These are phyloP conservation scores for Porcisia deanei DNA, from an alignment of 208 protist species.

Conservation along the genomic window DNA sequence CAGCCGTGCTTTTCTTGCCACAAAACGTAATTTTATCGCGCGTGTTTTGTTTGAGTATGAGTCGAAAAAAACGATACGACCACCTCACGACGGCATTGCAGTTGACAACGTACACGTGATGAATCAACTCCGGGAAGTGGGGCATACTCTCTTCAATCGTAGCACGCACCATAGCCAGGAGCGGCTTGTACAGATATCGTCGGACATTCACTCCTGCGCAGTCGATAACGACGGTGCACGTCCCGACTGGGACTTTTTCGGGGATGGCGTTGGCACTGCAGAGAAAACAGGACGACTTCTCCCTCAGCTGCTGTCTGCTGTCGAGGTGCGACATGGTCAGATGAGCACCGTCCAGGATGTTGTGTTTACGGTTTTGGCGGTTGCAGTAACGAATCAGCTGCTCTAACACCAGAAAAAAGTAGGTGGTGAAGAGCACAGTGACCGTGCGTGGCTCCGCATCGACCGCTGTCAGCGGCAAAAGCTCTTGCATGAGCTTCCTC, in stretches of 20 bases:
- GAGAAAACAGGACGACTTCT: not conserved
- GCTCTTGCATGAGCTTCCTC: conserved; percentile 37
- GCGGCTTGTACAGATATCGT: conserved; percentile 36
- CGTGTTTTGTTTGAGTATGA: conserved; percentile 25
- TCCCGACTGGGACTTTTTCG: conserved; percentile 24
- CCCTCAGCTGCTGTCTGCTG: not conserved
- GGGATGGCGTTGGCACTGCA: conserved; percentile 10
- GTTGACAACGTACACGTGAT: conserved; percentile 62
- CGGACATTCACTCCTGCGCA: conserved; percentile 36
- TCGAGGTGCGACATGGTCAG: not conserved
- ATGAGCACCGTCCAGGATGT: conserved; percentile 23
- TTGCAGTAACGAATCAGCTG: conserved; percentile 58
- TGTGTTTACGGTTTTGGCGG: conserved; percentile 24
- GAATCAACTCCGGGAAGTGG: conserved; percentile 63
- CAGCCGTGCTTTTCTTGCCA: conserved; percentile 29
- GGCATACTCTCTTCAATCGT: conserved; percentile 40
- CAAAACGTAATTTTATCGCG: conserved; percentile 54
- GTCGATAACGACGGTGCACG: conserved; percentile 48
- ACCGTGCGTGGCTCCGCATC: conserved; percentile 46
- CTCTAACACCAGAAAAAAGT: conserved; percentile 49
- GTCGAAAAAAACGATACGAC: conserved; percentile 33
- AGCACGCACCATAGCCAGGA: conserved; percentile 37
- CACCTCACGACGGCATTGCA: conserved; percentile 37
- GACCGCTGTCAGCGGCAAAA: conserved; percentile 52
- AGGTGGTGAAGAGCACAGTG: conserved; percentile 52